Evolutionary conservation across 208 protist genomes (phyloP), one percentile per base, ranked within the genome.

Genomic region (Kentomonas sorsogonicus): DNA sequence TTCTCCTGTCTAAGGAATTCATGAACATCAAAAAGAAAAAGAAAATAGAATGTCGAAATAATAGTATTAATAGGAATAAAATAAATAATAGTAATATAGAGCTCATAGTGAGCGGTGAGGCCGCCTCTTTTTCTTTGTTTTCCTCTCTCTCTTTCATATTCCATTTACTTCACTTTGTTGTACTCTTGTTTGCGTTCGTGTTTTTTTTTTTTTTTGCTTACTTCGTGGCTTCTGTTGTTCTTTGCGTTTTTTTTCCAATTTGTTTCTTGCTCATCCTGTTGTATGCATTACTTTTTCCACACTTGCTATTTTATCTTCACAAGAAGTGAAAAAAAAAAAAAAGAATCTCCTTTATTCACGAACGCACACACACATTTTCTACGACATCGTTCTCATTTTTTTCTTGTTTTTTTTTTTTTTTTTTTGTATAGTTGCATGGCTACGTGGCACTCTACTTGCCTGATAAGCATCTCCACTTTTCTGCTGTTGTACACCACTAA

Each of bases 111-210:
- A n/a, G n/a, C n/a, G n/a, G n/a, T n/a, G n/a, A n/a, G n/a, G n/a
- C n/a, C n/a, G n/a, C n/a, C n/a, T 2, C 40, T 48, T 40, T 68
- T 60, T 55, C 48, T 55, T 64, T 60, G 34, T 20, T 33, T 48
- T 44, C 34, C 30, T 7, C 10, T 40, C 25, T 15, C 22, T 53
- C 20, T 34, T 9, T 15, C 4, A 10, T 53, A 29, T 46, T 6
- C 41, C 9, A 1, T 11, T 44, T 6, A 29, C 33, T 58, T 47
- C 38, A 36, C 7, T 36, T 58, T 0, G 9, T 58, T 34, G 7
- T 26, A 47, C n/a, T 46, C 47, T 44, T 55, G 40, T 43, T 43
- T 55, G 11, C 30, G 6, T 40, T 16, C 3, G 4, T 44, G 34
- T 34, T 44, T 43, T 16, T 30, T 2, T 55, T 40, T 15, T 15